These are phyloP conservation scores for Phytophthora hibernalis DNA, from an alignment of 352 stramenopile species.

Conservation along the genomic window DNA sequence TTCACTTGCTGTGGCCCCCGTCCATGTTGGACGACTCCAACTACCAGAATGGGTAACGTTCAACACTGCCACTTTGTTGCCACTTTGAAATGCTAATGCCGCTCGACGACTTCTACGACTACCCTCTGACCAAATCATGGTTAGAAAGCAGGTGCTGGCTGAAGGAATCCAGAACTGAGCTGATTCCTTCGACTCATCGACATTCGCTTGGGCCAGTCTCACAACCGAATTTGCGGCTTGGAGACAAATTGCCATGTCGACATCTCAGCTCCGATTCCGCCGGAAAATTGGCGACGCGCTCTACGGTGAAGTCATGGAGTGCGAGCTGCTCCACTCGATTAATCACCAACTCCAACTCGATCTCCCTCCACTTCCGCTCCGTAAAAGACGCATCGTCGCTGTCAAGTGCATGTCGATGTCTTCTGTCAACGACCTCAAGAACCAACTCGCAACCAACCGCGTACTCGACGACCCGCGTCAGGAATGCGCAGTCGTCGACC, in stretches of 20 bases:
- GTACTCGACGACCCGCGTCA: slow-evolving; percentile 26
- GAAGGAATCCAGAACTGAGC: not conserved
- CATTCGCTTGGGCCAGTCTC: not conserved
- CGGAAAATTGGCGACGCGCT: slow-evolving; percentile 35
- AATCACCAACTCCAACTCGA: too few species aligned
- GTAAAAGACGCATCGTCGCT: not conserved
- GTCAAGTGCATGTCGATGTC: slow-evolving; percentile 38
- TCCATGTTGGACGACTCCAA: too few species aligned
- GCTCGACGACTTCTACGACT: not conserved
- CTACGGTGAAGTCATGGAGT: slow-evolving; percentile 41
- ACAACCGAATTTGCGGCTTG: not conserved
- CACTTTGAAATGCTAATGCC: not conserved
- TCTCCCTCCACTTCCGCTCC: too few species aligned
- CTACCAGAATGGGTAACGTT: too few species aligned
- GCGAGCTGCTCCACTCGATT: slow-evolving; percentile 19
- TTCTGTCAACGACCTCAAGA: not conserved
- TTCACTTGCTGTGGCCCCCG: too few species aligned
- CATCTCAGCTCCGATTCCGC: slow-evolving; percentile 26
- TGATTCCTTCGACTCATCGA: not conserved
- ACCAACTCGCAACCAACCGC: not conserved
- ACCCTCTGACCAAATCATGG: too few species aligned
- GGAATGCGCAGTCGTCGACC: slow-evolving; percentile 16
- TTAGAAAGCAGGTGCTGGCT: too few species aligned
- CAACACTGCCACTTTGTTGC: not conserved
- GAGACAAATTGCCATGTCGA: slow-evolving; percentile 11